Conservation (phyloP, 352 stramenopile species). For the Pythium brassicae region DNA sequence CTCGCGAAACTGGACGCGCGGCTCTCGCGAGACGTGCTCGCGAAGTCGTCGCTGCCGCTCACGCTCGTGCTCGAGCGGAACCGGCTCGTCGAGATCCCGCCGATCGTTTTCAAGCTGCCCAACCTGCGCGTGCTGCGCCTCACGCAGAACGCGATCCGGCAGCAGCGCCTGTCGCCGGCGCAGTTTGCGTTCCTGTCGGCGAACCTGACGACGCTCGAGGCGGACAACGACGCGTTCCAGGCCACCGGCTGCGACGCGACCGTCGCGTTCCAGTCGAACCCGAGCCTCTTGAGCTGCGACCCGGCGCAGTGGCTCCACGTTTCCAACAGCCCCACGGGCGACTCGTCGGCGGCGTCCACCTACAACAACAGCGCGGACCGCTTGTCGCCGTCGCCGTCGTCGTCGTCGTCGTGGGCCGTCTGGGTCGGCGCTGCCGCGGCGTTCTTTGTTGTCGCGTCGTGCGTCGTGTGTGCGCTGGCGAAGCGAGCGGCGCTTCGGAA, state of each 20-base stretch:
- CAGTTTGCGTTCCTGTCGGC: slow-evolving; percentile 11
- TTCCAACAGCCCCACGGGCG: neutral
- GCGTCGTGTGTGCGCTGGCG: neutral
- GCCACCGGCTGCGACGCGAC: neutral
- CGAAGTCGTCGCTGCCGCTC: neutral
- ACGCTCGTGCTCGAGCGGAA: slow-evolving; percentile 8
- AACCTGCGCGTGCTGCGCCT: slow-evolving; percentile 6
- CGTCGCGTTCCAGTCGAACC: slow-evolving; percentile 10
- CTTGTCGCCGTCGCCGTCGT: too few species aligned
- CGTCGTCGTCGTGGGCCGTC: neutral
- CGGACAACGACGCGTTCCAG: slow-evolving; percentile 11
- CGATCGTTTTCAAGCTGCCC: slow-evolving; percentile 6
- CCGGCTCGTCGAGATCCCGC: slow-evolving; percentile 4
- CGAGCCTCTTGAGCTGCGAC: slow-evolving; percentile 6
- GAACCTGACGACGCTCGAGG: slow-evolving; percentile 5
- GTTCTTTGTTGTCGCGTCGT: neutral
- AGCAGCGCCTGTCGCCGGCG: slow-evolving; percentile 8
- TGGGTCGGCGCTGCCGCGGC: slow-evolving; percentile 1
- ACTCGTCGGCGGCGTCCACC: neutral
- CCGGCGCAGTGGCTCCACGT: neutral
- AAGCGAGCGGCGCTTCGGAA: slow-evolving; percentile 1
- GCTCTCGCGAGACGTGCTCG: neutral
- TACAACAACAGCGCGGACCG: neutral
- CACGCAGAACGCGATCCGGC: slow-evolving; percentile 7
- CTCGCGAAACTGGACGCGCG: slow-evolving; percentile 6